A percentile compares a stretch with the other conserved stretches of the same genome.
phyloP scores from a whole-genome alignment of 2,329 filamentous ascomycete species.

The Clonostachys byssicola region DNA sequence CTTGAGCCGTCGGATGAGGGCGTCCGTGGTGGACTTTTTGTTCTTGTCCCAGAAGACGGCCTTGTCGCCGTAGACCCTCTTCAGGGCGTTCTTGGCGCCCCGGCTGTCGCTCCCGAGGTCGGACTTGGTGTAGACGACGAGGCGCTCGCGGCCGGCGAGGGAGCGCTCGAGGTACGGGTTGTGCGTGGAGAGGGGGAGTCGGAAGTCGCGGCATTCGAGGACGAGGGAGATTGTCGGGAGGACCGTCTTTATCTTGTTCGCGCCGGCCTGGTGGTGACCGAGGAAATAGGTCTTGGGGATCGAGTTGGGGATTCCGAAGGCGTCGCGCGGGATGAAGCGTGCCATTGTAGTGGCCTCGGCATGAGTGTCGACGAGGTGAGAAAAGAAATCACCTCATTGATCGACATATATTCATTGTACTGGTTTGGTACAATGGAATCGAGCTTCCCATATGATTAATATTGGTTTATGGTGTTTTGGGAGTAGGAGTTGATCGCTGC shows the following conservation, averaged over 20 bases:
- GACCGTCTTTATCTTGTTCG: conserved; percentile 76
- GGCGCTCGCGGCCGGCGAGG: conserved; percentile 66
- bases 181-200: conserved; percentile 81
- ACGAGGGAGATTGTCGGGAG: conserved; percentile 81
- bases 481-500: too few relatives aligned
- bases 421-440: neutral
- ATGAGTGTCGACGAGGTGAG: neutral
- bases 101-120: conserved; percentile 57
- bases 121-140: conserved; percentile 88
- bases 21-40: conserved; percentile 20
- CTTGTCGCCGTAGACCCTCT: conserved; percentile 23
- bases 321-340: conserved; percentile 67
- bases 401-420: neutral
- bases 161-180: conserved; percentile 85
- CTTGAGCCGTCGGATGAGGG: conserved; percentile 31
- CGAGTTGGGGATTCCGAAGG: conserved; percentile 67
- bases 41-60: conserved; percentile 40
- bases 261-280: conserved; percentile 82
- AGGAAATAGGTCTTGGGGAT: conserved; percentile 91
- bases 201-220: conserved; percentile 91
- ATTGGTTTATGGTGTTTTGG: too few relatives aligned
- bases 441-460: too few relatives aligned
- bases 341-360: conserved; percentile 12
- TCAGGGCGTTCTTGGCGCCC: conserved; percentile 16
- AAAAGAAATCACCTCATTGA: neutral